phyloP scores from a whole-genome alignment of 2,329 filamentous ascomycete species.

The Immersiporthe knoxdaviesiana region DNA sequence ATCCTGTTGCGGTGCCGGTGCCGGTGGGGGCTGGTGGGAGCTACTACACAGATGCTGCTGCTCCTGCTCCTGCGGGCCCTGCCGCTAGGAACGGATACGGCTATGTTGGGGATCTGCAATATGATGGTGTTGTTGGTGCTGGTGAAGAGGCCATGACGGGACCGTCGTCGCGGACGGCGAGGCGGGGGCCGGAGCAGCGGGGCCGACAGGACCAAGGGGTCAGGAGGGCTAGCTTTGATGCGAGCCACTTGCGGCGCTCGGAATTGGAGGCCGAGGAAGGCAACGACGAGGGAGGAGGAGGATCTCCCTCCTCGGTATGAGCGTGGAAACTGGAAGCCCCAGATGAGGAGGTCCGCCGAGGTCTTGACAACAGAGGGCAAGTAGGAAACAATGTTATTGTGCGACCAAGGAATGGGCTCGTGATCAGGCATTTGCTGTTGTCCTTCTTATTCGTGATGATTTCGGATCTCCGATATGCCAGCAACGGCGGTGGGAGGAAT shows the following conservation, averaged over 20 bases:
- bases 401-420: not conserved
- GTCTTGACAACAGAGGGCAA: conserved; percentile 14
- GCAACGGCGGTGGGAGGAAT: not conserved
- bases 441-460: not conserved
- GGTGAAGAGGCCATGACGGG: not conserved
- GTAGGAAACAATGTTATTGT: not conserved
- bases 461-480: not conserved
- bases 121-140: not conserved
- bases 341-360: conserved; percentile 13
- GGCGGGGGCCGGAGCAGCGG: not conserved
- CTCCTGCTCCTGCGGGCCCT: not conserved
- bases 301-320: conserved; percentile 25
- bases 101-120: not conserved
- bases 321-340: conserved; percentile 10
- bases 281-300: not conserved
- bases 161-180: not conserved
- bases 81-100: not conserved
- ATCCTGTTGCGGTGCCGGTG: not conserved
- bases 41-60: not conserved
- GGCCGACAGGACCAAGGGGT: not conserved
- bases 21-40: not conserved
- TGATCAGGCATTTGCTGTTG: not conserved
- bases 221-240: not conserved
- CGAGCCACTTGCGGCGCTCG: not conserved
- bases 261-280: not conserved